Evolutionary conservation across 306 rosid species (phyloP).

Genomic region (Casuarina equisetifolia): DNA sequence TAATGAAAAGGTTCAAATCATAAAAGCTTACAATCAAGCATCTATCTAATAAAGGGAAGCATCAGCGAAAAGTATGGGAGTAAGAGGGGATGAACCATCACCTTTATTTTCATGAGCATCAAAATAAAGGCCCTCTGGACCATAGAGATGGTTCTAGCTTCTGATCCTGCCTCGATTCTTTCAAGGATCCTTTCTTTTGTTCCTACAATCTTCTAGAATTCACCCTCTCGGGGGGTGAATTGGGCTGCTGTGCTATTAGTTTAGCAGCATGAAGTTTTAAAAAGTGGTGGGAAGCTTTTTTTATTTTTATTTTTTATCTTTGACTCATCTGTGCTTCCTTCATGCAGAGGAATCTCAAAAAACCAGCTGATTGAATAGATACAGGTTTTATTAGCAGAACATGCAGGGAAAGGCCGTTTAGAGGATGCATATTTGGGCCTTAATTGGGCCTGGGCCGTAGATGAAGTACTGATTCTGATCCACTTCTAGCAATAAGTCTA

Average conservation of each 20-base stretch:
- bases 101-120: slow-evolving; percentile 3
- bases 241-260: neutral
- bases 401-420: neutral
- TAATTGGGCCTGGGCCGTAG: neutral
- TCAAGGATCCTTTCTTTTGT: neutral
- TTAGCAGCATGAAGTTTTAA: neutral
- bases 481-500: neutral
- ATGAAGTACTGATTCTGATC: neutral
- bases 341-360: neutral
- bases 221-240: neutral
- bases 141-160: neutral
- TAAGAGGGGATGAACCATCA: neutral
- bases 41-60: neutral
- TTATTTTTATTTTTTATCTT: neutral
- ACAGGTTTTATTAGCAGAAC: no score
- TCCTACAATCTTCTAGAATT: neutral
- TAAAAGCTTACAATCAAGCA: neutral
- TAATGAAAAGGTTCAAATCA: neutral
- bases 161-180: neutral
- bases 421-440: neutral
- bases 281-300: neutral
- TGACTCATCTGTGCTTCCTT: neutral
- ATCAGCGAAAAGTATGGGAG: neutral
- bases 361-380: no score
- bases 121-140: neutral